phyloP scores from a whole-genome alignment of 805 yeast genomes.

The Candida ovalis region DNA sequence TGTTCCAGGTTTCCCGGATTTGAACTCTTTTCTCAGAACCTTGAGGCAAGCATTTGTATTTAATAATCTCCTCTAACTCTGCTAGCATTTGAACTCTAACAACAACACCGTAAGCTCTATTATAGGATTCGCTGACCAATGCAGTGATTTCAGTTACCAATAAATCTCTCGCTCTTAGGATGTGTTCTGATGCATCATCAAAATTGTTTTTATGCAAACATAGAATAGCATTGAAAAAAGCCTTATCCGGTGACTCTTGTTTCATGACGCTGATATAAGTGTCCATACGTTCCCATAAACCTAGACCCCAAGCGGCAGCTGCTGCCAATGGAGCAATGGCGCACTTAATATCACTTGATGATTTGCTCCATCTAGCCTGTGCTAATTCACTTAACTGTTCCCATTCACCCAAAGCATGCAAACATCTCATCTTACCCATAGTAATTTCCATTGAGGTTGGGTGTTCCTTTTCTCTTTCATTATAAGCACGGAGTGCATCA shows the following conservation, averaged over 20 bases:
- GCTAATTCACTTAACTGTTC: constrained; percentile 85
- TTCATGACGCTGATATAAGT: constrained; percentile 87
- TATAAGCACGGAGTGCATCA: constrained; percentile 89
- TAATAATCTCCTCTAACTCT: constrained; percentile 91
- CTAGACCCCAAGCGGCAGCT: constrained; percentile 98
- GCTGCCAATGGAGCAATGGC: constrained; percentile 96
- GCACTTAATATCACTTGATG: constrained; percentile 69
- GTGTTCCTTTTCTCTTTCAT: constrained; percentile 63
- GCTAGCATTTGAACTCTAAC: constrained; percentile 97
- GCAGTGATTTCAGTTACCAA: constrained; percentile 93
- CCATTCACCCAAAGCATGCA: constrained; percentile 99
- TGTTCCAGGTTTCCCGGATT: constrained; percentile 91
- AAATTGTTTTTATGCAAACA: constrained; percentile 83
- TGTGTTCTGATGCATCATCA: constrained; percentile 74
- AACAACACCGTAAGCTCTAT: constrained; percentile 94
- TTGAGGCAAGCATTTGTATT: constrained; percentile 80
- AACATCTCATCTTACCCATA: constrained; percentile 97
- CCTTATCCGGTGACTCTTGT: constrained; percentile 87
- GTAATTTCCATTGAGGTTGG: constrained; percentile 80
- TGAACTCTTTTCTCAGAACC: constrained; percentile 74
- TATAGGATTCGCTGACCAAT: constrained; percentile 89
- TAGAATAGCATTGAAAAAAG: constrained; percentile 89
- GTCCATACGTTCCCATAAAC: constrained; percentile 96
- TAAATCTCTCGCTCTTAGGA: constrained; percentile 79
- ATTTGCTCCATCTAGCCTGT: constrained; percentile 74